Evolutionary conservation across 768 basidiomycete genomes (phyloP), one percentile per base, ranked within the genome.

Genomic region (Leucocoprinus birnbaumii): DNA sequence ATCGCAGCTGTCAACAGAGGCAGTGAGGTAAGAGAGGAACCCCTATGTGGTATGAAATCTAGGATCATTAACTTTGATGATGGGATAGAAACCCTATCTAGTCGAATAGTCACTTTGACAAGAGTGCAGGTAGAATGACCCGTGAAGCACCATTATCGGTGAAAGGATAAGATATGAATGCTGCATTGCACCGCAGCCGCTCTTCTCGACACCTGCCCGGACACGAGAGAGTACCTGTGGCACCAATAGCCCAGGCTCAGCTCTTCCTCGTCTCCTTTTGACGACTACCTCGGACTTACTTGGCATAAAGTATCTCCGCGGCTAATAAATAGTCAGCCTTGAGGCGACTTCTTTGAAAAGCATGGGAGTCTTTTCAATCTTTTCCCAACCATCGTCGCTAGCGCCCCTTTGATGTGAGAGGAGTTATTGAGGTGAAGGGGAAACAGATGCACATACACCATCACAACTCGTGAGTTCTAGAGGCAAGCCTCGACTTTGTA

Each of bases 1-100:
- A 55, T 55, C 54, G 54, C 47, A 55, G 53, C 16, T 24, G 40
- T 35, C 19, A 49, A n/a, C 10, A 48, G 46, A 21, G 35, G 46
- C 51, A 27, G 27, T 25, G 27, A 48, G 53, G 45, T 26, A 47
- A 22, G 24, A 31, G 14, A n/a, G 48, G 10, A 22, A 34, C 40
- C 38, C 46, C 18, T 53, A 27, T 34, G 5, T 4, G 4, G 25
- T 21, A 25, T n/a, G 50, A 34, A 27, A 53, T 45, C 27, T 27
- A 25, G 21, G 14, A 21, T 38, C 21, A 53, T 43, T 44, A 37
- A 44, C 41, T 53, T 45, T 21, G 31, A 45, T 34, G 18, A 31
- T 44, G 42, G 34, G 27, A 52, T 53, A 37, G 22, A 14, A 26
- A 13, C 27, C 27, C 22, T 51, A 42, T 24, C 19, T 42, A 38